Percentiles rank a stretch among this genome's conserved stretches.
Conservation (phyloP, 2,329 filamentous ascomycete genomes). For the Monosporascus sp. region DNA sequence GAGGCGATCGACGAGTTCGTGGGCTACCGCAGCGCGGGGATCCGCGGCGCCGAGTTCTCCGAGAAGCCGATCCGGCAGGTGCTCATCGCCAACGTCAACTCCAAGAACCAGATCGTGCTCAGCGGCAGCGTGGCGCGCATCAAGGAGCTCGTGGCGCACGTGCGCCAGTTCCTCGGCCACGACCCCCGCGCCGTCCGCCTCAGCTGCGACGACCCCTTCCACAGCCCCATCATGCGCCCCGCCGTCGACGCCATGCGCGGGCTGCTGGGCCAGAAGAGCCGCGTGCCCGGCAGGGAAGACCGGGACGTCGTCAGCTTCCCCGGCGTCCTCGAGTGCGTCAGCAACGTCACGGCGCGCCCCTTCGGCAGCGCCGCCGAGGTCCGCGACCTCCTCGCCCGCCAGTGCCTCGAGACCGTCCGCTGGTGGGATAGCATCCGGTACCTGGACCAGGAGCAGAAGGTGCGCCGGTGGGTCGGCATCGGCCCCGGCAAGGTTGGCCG, state of each 20-base stretch:
- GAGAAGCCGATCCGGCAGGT: slow-evolving; percentile 79
- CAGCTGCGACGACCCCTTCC: slow-evolving; percentile 85
- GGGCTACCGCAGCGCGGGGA: slow-evolving; percentile 59
- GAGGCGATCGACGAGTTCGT: slow-evolving; percentile 75
- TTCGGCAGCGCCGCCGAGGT: slow-evolving; percentile 70
- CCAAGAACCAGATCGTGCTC: slow-evolving; percentile 92
- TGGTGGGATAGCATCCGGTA: slow-evolving; percentile 96
- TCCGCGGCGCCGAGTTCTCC: slow-evolving; percentile 58
- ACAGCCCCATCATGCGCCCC: slow-evolving; percentile 86
- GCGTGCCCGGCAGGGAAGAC: slow-evolving; percentile 46
- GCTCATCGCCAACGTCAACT: slow-evolving; percentile 89
- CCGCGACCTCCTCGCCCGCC: slow-evolving; percentile 71
- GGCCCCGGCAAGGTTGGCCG: slow-evolving; percentile 90
- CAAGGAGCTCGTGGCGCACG: slow-evolving; percentile 73
- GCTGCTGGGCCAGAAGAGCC: slow-evolving; percentile 57
- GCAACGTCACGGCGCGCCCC: slow-evolving; percentile 78
- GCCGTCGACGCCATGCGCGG: slow-evolving; percentile 69
- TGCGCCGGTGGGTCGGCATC: slow-evolving; percentile 84
- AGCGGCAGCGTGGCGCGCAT: slow-evolving; percentile 83
- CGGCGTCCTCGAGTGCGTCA: slow-evolving; percentile 70
- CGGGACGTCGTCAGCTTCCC: slow-evolving; percentile 72
- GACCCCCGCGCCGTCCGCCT: slow-evolving; percentile 83
- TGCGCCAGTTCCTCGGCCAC: slow-evolving; percentile 85
- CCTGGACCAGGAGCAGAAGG: slow-evolving; percentile 75
- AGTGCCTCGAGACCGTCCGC: slow-evolving; percentile 84